A percentile compares a stretch with the other conserved stretches of the same genome.
Evolutionary conservation across 805 yeast genomes (phyloP).

Genomic region (Nadsonia fulvescens): DNA sequence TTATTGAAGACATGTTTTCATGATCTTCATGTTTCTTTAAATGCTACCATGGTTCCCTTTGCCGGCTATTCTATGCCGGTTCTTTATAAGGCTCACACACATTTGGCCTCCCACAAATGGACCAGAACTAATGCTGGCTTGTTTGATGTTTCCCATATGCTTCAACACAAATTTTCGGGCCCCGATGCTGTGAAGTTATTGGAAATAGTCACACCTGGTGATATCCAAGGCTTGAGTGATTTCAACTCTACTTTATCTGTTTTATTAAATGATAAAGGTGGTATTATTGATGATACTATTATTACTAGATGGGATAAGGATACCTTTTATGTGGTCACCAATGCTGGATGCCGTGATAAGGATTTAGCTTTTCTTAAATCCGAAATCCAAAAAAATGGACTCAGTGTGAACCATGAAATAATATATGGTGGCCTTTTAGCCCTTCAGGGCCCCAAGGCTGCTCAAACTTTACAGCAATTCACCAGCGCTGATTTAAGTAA

Average conservation of each 20-base stretch:
- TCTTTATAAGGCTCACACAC: conserved; percentile 65
- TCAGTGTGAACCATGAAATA: conserved; percentile 18
- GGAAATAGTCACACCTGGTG: conserved; percentile 78
- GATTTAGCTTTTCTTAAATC: conserved; percentile 47
- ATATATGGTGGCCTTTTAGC: conserved; percentile 66
- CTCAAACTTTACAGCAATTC: conserved; percentile 43
- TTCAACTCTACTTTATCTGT: conserved; percentile 63
- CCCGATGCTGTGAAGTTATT: conserved; percentile 46
- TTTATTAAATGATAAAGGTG: conserved; percentile 55
- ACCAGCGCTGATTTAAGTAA: conserved; percentile 39
- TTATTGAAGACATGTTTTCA: conserved; percentile 53
- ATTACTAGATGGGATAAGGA: conserved; percentile 63
- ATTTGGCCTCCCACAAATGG: conserved; percentile 90
- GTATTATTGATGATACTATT: conserved; percentile 84
- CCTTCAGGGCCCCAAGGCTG: conserved; percentile 81
- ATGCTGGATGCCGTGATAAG: conserved; percentile 84
- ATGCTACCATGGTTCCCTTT: conserved; percentile 87
- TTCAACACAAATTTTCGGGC: conserved; percentile 72
- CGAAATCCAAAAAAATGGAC: conserved; percentile 26
- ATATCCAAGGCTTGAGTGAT: conserved; percentile 36
- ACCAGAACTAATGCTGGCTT: conserved; percentile 75
- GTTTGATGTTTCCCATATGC: conserved; percentile 95
- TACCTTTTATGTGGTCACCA: conserved; percentile 75
- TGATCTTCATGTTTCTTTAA: conserved; percentile 57
- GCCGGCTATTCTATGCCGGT: conserved; percentile 98